A percentile compares a stretch with the other conserved stretches of the same genome.
phyloP scores from a whole-genome alignment of 192 early-diverging fungal species.

The Blastocladiella britannica region DNA sequence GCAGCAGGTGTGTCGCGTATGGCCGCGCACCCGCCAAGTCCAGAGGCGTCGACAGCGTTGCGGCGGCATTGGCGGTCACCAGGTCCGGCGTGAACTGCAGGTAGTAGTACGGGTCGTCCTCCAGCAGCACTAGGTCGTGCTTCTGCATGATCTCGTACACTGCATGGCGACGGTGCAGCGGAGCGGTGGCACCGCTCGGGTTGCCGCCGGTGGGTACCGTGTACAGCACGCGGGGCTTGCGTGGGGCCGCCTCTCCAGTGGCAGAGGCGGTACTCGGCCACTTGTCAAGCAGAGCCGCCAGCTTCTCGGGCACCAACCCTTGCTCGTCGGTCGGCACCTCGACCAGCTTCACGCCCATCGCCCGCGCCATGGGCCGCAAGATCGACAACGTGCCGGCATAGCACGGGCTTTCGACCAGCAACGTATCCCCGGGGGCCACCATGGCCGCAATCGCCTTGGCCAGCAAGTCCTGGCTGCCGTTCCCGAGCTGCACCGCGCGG shows the following conservation, averaged over 20 bases:
- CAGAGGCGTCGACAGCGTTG: conserved; percentile 8
- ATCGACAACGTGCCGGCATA: conserved; percentile 37
- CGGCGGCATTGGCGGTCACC: not conserved
- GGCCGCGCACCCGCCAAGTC: not conserved
- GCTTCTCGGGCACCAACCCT: conserved; percentile 37
- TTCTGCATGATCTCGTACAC: conserved; percentile 57
- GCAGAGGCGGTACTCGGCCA: conserved; percentile 13
- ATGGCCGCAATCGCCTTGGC: conserved; percentile 32
- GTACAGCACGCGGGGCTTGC: conserved; percentile 31
- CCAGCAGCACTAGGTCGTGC: conserved; percentile 66
- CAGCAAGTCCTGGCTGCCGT: not conserved
- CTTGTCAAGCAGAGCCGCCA: conserved; percentile 23
- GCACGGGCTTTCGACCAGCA: conserved; percentile 42
- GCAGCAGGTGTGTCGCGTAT: conserved; percentile 15
- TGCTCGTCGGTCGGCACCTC: conserved; percentile 32
- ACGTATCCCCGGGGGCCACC: conserved; percentile 29
- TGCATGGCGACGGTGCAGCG: conserved; percentile 46
- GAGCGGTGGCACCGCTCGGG: conserved; percentile 69
- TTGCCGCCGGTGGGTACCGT: conserved; percentile 75
- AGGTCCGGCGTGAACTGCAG: conserved; percentile 49
- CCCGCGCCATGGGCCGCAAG: conserved; percentile 7
- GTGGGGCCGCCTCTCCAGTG: no score
- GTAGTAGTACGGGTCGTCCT: conserved; percentile 94
- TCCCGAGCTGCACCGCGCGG: not conserved
- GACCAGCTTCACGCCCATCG: conserved; percentile 11